Evolutionary conservation across 2,329 filamentous ascomycete genomes (phyloP).

Genomic region (Colletotrichum cereale): DNA sequence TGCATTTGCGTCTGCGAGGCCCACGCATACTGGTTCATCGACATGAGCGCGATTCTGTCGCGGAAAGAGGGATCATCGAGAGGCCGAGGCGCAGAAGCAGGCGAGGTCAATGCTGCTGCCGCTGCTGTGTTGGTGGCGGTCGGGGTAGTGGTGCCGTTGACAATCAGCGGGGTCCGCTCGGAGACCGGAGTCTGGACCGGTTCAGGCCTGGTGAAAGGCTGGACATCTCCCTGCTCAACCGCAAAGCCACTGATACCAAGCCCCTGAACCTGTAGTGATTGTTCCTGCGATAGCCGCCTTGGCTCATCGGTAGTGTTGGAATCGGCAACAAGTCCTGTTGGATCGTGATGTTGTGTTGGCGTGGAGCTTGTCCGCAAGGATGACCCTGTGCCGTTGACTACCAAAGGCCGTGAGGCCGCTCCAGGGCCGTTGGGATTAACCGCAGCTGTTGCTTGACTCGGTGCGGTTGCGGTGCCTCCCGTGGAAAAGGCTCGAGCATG

Average conservation of each 20-base stretch:
- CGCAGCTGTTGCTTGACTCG: slow-evolving; percentile 55
- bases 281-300: slow-evolving; percentile 43
- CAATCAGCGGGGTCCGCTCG: slow-evolving; percentile 50
- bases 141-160: slow-evolving; percentile 50
- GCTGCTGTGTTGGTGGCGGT: slow-evolving; percentile 31
- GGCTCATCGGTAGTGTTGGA: slow-evolving; percentile 44
- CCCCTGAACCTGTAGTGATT: slow-evolving; percentile 46
- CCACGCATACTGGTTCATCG: slow-evolving; percentile 49
- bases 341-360: slow-evolving; percentile 33
- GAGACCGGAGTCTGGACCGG: slow-evolving; percentile 39
- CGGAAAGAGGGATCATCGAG: slow-evolving; percentile 56
- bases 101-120: slow-evolving; percentile 18
- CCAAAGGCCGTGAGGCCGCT: slow-evolving; percentile 59
- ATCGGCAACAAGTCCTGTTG: slow-evolving; percentile 14
- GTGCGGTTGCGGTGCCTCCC: slow-evolving; percentile 54
- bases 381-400: slow-evolving; percentile 67
- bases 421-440: slow-evolving; percentile 51
- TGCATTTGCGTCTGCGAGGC: slow-evolving; percentile 32
- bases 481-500: slow-evolving; percentile 60
- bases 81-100: slow-evolving; percentile 25
- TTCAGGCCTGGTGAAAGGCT: slow-evolving; percentile 10
- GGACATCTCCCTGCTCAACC: slow-evolving; percentile 16
- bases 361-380: slow-evolving; percentile 52
- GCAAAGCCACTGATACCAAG: slow-evolving; percentile 31
- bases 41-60: slow-evolving; percentile 58